phyloP scores from a whole-genome alignment of 2,329 filamentous ascomycete genomes.

The Rhinocladiella similis region DNA sequence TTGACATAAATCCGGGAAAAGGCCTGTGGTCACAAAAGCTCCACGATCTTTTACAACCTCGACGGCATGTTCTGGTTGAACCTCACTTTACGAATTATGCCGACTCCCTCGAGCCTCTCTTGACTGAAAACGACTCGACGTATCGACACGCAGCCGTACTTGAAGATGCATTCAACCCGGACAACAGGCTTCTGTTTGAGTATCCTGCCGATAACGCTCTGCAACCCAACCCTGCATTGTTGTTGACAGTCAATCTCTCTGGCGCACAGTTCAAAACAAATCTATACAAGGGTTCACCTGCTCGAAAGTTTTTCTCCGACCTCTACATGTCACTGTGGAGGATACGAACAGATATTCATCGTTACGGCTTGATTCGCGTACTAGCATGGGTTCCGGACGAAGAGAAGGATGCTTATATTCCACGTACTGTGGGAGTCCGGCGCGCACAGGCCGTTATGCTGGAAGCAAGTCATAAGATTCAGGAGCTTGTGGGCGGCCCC shows the following conservation, averaged over 20 bases:
- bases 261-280: constrained; percentile 44
- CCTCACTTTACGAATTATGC: constrained; percentile 60
- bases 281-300: constrained; percentile 57
- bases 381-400: constrained; percentile 69
- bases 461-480: constrained; percentile 21
- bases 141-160: constrained; percentile 55
- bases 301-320: constrained; percentile 55
- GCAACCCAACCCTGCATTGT: constrained; percentile 67
- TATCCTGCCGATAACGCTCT: constrained; percentile 41
- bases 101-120: constrained; percentile 61
- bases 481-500: constrained; percentile 20
- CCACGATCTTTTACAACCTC: constrained; percentile 72
- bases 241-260: constrained; percentile 68
- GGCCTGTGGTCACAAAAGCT: constrained; percentile 79
- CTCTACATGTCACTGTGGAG: constrained; percentile 61
- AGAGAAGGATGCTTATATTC: constrained; percentile 61
- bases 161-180: constrained; percentile 42
- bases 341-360: constrained; percentile 62
- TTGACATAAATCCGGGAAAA: constrained; percentile 81
- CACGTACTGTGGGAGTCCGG: constrained; percentile 58
- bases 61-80: constrained; percentile 82
- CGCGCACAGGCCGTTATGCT: constrained; percentile 29
- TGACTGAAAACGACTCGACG: constrained; percentile 36
- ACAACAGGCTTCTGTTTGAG: constrained; percentile 50
- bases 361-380: constrained; percentile 76